Conservation (phyloP, 345 rosid species). For the Sapria himalayana region DNA sequence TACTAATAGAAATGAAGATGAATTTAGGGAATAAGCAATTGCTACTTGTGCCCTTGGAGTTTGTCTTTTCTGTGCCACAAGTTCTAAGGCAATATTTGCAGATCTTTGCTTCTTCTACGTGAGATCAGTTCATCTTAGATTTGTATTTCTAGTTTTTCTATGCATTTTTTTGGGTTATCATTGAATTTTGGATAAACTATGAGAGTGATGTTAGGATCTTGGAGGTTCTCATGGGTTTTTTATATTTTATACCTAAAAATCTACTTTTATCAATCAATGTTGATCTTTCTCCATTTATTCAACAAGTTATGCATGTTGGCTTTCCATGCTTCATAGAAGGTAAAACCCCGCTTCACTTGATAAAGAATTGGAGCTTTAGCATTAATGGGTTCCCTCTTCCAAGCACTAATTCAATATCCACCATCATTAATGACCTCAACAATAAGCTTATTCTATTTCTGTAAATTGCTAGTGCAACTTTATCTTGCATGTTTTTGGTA, state of each 20-base stretch:
- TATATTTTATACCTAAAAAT: slow-evolving; percentile 28
- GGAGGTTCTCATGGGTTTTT: slow-evolving; percentile 43
- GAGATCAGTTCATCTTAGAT: no score
- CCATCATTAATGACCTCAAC: slow-evolving; percentile 12
- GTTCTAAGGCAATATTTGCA: no score
- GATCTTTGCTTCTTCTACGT: no score
- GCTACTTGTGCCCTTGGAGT: no score
- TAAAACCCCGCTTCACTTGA: slow-evolving; percentile 66
- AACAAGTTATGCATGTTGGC: slow-evolving; percentile 45
- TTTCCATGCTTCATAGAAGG: slow-evolving; percentile 91
- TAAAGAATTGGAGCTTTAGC: slow-evolving; percentile 58
- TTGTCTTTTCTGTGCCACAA: no score
- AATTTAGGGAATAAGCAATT: no score
- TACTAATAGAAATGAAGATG: no score
- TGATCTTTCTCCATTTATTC: slow-evolving; percentile 44
- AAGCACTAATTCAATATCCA: slow-evolving; percentile 54
- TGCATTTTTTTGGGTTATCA: no score
- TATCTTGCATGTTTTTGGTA: slow-evolving; percentile 38
- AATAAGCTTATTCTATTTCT: slow-evolving; percentile 40
- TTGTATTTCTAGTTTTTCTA: no score
- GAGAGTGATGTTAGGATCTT: slow-evolving; percentile 40
- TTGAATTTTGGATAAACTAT: slow-evolving; percentile 92
- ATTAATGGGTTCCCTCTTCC: slow-evolving; percentile 60
- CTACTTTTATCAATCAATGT: slow-evolving; percentile 32
- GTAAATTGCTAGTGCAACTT: slow-evolving; percentile 58